Percentiles rank a stretch among this genome's conserved stretches.
Conservation (phyloP, 495 filamentous ascomycete genomes). For the Neurospora cerealis region DNA sequence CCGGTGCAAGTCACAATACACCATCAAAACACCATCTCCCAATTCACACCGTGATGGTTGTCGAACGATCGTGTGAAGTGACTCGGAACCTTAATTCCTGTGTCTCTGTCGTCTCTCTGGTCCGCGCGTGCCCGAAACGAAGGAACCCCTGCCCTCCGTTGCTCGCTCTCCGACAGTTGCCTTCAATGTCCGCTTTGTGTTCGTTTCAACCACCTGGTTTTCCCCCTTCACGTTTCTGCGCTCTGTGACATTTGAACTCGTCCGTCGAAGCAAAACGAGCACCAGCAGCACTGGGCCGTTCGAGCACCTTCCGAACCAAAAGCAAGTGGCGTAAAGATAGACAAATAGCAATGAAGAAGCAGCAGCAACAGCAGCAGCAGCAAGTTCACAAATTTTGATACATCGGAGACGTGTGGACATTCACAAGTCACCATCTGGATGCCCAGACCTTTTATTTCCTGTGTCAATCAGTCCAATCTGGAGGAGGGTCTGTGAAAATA, state of each 20-base stretch:
- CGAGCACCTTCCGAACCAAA: not conserved
- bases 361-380: not conserved
- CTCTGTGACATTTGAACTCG: not conserved
- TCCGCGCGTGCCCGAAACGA: not conserved
- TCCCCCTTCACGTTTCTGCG: not conserved
- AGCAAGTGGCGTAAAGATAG: not conserved
- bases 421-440: not conserved
- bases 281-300: not conserved
- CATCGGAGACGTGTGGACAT: not conserved
- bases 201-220: not conserved
- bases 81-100: not conserved
- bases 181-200: not conserved
- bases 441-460: not conserved
- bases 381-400: not conserved
- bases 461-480: not conserved
- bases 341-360: not conserved
- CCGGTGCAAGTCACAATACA: not conserved
- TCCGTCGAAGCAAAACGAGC: not conserved
- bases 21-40: not conserved
- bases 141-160: not conserved
- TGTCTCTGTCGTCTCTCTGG: not conserved
- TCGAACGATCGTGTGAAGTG: not conserved
- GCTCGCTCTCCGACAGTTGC: not conserved
- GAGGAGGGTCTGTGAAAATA: not conserved
- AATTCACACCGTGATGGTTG: not conserved